Evolutionary conservation across 495 filamentous ascomycete genomes (phyloP).

Genomic region (Bacidia gigantensis): DNA sequence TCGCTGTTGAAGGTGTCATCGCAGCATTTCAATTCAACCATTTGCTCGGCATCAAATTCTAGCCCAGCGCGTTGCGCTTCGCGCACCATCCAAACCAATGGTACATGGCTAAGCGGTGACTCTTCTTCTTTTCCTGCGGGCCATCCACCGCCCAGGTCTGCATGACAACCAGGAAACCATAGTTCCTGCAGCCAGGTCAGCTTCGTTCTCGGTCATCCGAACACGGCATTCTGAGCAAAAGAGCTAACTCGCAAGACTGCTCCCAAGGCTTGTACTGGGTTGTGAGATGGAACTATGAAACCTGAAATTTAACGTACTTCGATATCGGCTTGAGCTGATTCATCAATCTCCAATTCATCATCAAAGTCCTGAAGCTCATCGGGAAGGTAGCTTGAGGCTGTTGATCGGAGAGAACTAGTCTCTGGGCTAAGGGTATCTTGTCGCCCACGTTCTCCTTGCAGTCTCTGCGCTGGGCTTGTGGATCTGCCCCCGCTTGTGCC

Average conservation of each 20-base stretch:
- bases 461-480: not conserved
- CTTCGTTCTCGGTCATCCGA: too few species aligned
- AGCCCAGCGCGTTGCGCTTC: conserved; percentile 66
- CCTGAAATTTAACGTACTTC: too few species aligned
- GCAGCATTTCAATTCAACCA: conserved; percentile 51
- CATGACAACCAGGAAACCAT: conserved; percentile 76
- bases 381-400: conserved; percentile 30
- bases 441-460: not conserved
- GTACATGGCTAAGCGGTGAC: conserved; percentile 54
- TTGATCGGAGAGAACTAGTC: conserved; percentile 25
- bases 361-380: conserved; percentile 21
- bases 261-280: too few species aligned
- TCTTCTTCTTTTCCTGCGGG: conserved; percentile 41
- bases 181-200: conserved; percentile 19
- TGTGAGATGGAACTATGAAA: too few species aligned
- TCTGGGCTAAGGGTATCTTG: conserved; percentile 8
- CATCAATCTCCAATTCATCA: conserved; percentile 38
- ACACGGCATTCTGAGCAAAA: too few species aligned
- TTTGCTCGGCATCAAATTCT: conserved; percentile 52
- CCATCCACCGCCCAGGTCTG: conserved; percentile 79
- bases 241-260: too few species aligned
- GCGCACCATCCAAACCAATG: conserved; percentile 73
- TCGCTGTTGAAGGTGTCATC: conserved; percentile 26
- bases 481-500: not conserved
- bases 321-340: conserved; percentile 54